Base-by-base conservation (phyloP, 768 basidiomycete genomes). In the Suillus ampliporus region DNA sequence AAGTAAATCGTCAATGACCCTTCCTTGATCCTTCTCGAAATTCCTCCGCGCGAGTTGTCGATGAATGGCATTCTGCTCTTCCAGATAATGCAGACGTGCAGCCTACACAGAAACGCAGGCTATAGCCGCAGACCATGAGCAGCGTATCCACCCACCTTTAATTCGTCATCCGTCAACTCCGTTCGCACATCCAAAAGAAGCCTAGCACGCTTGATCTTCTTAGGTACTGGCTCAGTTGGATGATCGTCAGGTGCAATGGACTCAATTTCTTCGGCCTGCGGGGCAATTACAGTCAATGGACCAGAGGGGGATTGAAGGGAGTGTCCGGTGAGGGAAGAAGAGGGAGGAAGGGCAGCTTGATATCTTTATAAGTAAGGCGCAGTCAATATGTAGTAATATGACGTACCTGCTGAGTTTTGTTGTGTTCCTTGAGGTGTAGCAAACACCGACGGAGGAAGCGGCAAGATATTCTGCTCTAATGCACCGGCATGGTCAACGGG, bases 101-200 rank as follows among this genome's bases (percentile, higher is more conserved):
- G 80, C 74, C 89, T 91, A 57, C 54, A 15, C 44, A 53, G 1
- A 44, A 35, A 50, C 17, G 21, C 48, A 41, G 40, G 19, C 1
- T 61, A 57, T 15, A 64, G 57, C 60, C 41, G 48, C 3, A 44
- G 63, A 9, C 19, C 56, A 54, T 5, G 37, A 17, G 31, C 31
- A 23, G 54, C 51, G 51, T 21, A 47, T 44, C 26, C 41, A 31
- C 72, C 64, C 61, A 86, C 93, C 80, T 89, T 90, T 48, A 95
- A 78, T 75, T 95, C 91, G 4, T 91, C 89, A 62, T 94, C 91
- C 5, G 92, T 91, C 41, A 95, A 76, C 71, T 95, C 93, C 6
- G 87, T 95, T 63, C 91, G 82, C 5, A 82, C 76, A 72, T 95
- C 93, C 8, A 94, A 73, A 4, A 91, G 76, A 46, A 88, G 71